Percentiles rank a stretch among this genome's conserved stretches.
Conservation (phyloP, 441 rosid species). For the Raphanus hybrid region DNA sequence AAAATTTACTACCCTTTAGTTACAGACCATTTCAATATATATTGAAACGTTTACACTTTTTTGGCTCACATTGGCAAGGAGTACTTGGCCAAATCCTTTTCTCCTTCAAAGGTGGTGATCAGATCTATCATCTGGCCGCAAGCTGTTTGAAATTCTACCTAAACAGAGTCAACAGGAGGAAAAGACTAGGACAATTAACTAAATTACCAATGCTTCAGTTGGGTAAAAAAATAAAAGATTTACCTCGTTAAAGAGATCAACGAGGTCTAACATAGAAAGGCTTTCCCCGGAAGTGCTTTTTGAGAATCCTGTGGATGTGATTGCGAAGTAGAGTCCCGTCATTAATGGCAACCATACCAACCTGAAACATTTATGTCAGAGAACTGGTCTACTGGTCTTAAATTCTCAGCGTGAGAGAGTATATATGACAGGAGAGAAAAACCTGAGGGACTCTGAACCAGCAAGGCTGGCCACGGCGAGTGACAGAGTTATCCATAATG, state of each 20-base stretch:
- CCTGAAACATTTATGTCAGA: constrained; percentile 32
- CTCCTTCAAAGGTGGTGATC: constrained; percentile 85
- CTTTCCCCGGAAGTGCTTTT: constrained; percentile 72
- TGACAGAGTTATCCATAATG: constrained; percentile 87
- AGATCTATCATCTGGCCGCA: constrained; percentile 94
- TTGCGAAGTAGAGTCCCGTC: constrained; percentile 83
- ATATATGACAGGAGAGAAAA: background rate
- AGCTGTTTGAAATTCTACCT: constrained; percentile 94
- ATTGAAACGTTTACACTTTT: background rate
- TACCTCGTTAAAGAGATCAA: constrained; percentile 90
- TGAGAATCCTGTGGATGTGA: constrained; percentile 81
- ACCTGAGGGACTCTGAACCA: constrained; percentile 93
- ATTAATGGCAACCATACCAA: constrained; percentile 77
- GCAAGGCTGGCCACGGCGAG: constrained; percentile 93
- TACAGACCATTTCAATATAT: background rate
- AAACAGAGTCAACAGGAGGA: constrained; percentile 24
- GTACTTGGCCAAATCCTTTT: constrained; percentile 81
- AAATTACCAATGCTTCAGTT: background rate
- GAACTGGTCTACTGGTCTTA: no score
- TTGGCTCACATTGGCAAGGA: constrained; percentile 68
- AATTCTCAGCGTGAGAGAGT: no score
- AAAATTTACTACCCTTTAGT: background rate
- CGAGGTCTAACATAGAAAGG: constrained; percentile 78
- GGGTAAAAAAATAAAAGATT: background rate
- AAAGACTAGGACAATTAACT: background rate